Conservation (phyloP, 1,139 yeast species). For the Trichomonascaceae sp. region DNA sequence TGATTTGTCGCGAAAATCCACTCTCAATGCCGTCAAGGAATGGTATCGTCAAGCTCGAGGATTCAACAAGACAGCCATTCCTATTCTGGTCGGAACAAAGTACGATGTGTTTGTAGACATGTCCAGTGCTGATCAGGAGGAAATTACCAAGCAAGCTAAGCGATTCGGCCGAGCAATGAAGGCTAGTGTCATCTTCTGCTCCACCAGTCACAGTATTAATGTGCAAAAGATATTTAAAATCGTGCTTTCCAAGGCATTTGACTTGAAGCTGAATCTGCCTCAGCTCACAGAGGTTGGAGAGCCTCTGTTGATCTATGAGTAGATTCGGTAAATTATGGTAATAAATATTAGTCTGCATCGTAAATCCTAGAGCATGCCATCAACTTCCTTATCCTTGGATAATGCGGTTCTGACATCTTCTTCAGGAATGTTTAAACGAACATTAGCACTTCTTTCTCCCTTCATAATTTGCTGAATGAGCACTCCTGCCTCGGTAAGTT, state of each 20-base stretch:
- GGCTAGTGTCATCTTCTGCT: slow-evolving; percentile 83
- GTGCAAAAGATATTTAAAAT: slow-evolving; percentile 92
- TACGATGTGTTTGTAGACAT: slow-evolving; percentile 73
- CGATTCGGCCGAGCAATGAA: slow-evolving; percentile 89
- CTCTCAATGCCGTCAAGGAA: slow-evolving; percentile 80
- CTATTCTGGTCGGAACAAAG: slow-evolving; percentile 89
- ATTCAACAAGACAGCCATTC: slow-evolving; percentile 83
- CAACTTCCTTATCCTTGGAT: slow-evolving; percentile 45
- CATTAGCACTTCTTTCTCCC: slow-evolving; percentile 59
- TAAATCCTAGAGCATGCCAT: slow-evolving; percentile 26
- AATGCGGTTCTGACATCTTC: slow-evolving; percentile 62
- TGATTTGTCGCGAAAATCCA: slow-evolving; percentile 82
- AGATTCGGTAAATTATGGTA: slow-evolving; percentile 21
- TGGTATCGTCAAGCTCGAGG: slow-evolving; percentile 96
- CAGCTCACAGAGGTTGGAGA: slow-evolving; percentile 82
- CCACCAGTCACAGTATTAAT: slow-evolving; percentile 88
- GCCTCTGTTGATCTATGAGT: slow-evolving; percentile 68
- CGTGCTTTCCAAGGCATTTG: slow-evolving; percentile 87
- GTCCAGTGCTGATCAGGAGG: slow-evolving; percentile 75
- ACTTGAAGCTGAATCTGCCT: slow-evolving; percentile 73
- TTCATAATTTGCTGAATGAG: slow-evolving; percentile 58
- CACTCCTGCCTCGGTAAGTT: slow-evolving; percentile 73
- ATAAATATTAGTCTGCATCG: neutral
- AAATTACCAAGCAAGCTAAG: slow-evolving; percentile 78
- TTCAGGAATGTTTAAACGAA: slow-evolving; percentile 62